These are phyloP conservation scores for Amanita rubescens DNA, from an alignment of 768 basidiomycete genomes.

Conservation along the genomic window DNA sequence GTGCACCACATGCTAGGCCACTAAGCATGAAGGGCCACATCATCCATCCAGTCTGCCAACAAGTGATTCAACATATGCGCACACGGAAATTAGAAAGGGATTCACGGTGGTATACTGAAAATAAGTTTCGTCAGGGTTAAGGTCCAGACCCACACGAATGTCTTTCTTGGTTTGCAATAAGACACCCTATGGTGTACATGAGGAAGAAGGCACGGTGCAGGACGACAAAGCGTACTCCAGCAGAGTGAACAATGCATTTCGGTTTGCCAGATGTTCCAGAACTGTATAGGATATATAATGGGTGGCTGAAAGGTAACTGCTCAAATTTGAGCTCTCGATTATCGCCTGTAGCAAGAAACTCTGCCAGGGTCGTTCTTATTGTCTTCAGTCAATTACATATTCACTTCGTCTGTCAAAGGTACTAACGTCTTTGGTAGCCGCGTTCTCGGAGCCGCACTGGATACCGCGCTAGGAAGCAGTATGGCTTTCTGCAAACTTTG, in stretches of 20 bases:
- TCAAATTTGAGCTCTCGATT: constrained; percentile 51
- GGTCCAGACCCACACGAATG: constrained; percentile 31
- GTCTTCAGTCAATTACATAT: neutral
- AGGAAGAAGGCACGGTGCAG: neutral
- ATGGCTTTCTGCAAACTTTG: constrained; percentile 46
- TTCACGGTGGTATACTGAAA: constrained; percentile 65
- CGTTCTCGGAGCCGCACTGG: constrained; percentile 31
- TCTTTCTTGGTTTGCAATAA: constrained; percentile 69
- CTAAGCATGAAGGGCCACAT: constrained; percentile 12
- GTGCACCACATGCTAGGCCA: constrained; percentile 31
- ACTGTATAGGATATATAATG: constrained; percentile 77
- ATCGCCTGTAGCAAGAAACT: constrained; percentile 45
- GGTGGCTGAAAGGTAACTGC: constrained; percentile 72
- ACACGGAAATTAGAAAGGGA: constrained; percentile 19
- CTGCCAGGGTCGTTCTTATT: constrained; percentile 36
- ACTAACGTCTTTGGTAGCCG: constrained; percentile 29
- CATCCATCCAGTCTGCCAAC: constrained; percentile 60
- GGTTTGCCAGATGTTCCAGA: constrained; percentile 85
- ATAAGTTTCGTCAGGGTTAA: constrained; percentile 45
- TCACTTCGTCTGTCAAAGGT: constrained; percentile 22
- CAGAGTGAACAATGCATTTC: constrained; percentile 77
- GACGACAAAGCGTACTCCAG: constrained; percentile 42
- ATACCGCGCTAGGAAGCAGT: constrained; percentile 51
- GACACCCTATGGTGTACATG: constrained; percentile 44
- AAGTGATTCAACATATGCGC: constrained; percentile 13